Evolutionary conservation across 2,329 filamentous ascomycete species (phyloP).

Genomic region (Ceratocystiopsis brevicomis): DNA sequence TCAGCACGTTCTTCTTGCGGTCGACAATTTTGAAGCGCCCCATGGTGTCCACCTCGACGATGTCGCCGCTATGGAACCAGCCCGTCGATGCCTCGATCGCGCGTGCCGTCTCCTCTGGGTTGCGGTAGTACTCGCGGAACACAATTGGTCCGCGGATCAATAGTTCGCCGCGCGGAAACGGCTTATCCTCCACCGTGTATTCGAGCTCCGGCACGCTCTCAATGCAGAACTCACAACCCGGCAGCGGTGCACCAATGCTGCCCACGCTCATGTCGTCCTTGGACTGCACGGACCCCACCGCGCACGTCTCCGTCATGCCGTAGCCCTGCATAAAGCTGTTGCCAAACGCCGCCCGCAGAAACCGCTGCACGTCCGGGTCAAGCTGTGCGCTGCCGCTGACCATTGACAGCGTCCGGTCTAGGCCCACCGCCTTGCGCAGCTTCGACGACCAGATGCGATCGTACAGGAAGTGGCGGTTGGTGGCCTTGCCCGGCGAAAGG

Average conservation of each 20-base stretch:
- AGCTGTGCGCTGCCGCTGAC: conserved; percentile 80
- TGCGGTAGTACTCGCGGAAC: conserved; percentile 81
- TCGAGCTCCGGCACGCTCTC: conserved; percentile 86
- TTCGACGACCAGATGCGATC: conserved; percentile 85
- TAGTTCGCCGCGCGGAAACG: conserved; percentile 76
- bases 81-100: conserved; percentile 59
- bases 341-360: conserved; percentile 67
- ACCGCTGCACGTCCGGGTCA: conserved; percentile 72
- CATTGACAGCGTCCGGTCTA: conserved; percentile 55
- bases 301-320: conserved; percentile 86
- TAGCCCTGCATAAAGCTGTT: conserved; percentile 74
- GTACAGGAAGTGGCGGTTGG: conserved; percentile 59
- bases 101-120: conserved; percentile 70
- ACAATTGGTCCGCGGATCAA: conserved; percentile 62
- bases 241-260: conserved; percentile 60
- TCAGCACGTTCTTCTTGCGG: conserved; percentile 97
- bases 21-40: conserved; percentile 89
- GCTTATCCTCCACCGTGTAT: conserved; percentile 73
- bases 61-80: conserved; percentile 95
- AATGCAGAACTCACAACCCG: conserved; percentile 56
- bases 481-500: conserved; percentile 51
- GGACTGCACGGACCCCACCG: conserved; percentile 51
- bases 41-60: conserved; percentile 64
- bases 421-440: conserved; percentile 62
- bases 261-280: conserved; percentile 53